Evolutionary conservation across 139 green algal genomes (phyloP).

Genomic region (Volvox africanus): DNA sequence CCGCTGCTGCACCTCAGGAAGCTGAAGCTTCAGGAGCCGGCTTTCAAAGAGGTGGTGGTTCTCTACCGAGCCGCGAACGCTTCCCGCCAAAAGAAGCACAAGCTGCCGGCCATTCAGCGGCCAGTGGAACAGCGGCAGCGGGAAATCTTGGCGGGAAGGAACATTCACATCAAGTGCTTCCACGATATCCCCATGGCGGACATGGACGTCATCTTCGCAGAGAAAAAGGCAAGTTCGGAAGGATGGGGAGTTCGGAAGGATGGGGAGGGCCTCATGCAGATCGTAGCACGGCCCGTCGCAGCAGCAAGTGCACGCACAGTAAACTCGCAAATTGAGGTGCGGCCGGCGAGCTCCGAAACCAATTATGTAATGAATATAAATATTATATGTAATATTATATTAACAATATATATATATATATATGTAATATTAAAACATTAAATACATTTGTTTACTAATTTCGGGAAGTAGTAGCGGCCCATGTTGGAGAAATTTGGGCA

Average conservation of each 20-base stretch:
- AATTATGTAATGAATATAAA: too few relatives aligned
- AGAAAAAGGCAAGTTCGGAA: slow-evolving; percentile 27
- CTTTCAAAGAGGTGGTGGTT: slow-evolving; percentile 81
- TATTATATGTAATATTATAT: too few relatives aligned
- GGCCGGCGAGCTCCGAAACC: too few relatives aligned
- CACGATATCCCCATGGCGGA: slow-evolving; percentile 85
- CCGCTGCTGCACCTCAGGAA: slow-evolving; percentile 14
- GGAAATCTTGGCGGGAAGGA: slow-evolving; percentile 61
- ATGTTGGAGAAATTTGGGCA: too few relatives aligned
- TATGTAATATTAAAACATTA: too few relatives aligned
- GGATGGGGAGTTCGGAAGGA: neutral
- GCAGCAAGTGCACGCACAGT: too few relatives aligned
- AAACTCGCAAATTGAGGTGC: too few relatives aligned
- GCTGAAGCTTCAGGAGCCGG: slow-evolving; percentile 77
- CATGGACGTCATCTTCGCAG: slow-evolving; percentile 86
- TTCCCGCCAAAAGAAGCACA: neutral
- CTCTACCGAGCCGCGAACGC: slow-evolving; percentile 69
- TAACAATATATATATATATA: too few relatives aligned
- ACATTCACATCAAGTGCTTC: slow-evolving; percentile 86
- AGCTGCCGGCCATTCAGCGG: slow-evolving; percentile 35
- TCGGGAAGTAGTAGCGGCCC: too few relatives aligned
- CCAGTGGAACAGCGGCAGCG: slow-evolving; percentile 29
- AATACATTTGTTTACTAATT: too few relatives aligned
- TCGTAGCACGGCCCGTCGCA: too few relatives aligned
- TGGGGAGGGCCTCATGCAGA: neutral